Conservation (phyloP, 441 rosid species). For the Pelargonium australe region DNA sequence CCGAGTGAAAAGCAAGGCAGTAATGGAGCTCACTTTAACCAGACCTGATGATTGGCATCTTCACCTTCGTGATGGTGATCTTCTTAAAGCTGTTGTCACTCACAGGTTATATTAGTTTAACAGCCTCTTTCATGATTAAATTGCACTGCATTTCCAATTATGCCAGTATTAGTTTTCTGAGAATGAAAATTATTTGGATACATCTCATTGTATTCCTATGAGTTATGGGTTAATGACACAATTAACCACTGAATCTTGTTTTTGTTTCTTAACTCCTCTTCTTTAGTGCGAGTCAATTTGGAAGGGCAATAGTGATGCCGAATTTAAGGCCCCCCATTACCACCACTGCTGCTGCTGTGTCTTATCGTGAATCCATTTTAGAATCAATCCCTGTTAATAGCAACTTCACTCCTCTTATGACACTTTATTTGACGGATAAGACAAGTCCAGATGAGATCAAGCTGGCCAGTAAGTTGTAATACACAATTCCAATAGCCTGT, state of each 20-base stretch:
- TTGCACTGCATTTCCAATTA: neutral
- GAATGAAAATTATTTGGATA: too few relatives aligned
- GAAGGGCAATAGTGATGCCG: conserved; percentile 86
- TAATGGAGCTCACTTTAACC: conserved; percentile 21
- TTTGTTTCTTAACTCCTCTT: neutral
- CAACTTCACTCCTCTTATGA: conserved; percentile 27
- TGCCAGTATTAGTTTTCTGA: neutral
- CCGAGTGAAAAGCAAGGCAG: neutral
- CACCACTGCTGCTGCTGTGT: conserved; percentile 63
- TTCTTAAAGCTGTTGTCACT: conserved; percentile 25
- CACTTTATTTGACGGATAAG: conserved; percentile 27
- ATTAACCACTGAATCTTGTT: neutral
- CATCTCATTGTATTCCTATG: too few relatives aligned
- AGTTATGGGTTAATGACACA: neutral
- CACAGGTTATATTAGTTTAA: conserved; percentile 18
- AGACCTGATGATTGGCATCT: conserved; percentile 27
- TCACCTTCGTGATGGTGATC: conserved; percentile 25
- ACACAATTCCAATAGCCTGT: neutral
- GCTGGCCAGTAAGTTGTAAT: conserved; percentile 20
- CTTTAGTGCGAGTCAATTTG: conserved; percentile 55
- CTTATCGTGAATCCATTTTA: conserved; percentile 27
- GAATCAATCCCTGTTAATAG: conserved; percentile 19
- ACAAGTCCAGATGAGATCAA: conserved; percentile 23
- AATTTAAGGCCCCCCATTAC: conserved; percentile 80
- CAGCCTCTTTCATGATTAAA: neutral